Base-by-base conservation (phyloP, 2,329 filamentous ascomycete species). In the Penicillium sp. region DNA sequence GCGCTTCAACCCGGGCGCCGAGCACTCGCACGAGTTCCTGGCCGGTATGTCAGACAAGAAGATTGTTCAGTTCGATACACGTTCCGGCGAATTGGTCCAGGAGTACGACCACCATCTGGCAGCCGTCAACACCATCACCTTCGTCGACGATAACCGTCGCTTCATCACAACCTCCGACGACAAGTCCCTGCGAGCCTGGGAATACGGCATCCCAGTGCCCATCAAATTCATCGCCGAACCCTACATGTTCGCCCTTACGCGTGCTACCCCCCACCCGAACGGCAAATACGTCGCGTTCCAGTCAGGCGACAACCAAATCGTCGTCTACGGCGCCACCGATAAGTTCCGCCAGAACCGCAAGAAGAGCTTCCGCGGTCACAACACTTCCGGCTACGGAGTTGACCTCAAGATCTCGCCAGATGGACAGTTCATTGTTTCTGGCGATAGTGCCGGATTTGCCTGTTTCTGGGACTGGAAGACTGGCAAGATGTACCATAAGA, bases 381-480 rank as follows among this genome's bases (percentile, higher is more conserved):
- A 99, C 72, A 96, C 93, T 59, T 92, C 92, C 2, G 94, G 95
- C 2, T 92, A 95, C 67, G 92, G 89, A 2, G 91, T 97, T 59
- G 94, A 96, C 67, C 82, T 99, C 47, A 87, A 89, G 48, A 89
- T 95, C 69, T 91, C 87, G 66, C 91, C 92, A 1, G 94, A 97
- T 71, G 94, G 94, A 0, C 91, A 96, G 70, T 96, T 97, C 72
- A 80, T 99, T 51, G 88, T 87, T 18, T 90, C 85, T 16, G 94
- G 94, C 58, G 94, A 99, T 73, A 90, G 86, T 48, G 91, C 85
- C 14, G 94, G 95, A 31, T 97, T 85, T 67, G 86, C 96, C 44
- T 96, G 90, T 75, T 97, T 97, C 77, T 99, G 92, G 91, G 94
- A 97, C 75, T 99, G 92, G 91, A 99, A 99, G 84, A 97, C 92